These are phyloP conservation scores for Scenedesmus sp. DNA, from an alignment of 163 green algal species.

Conservation along the genomic window DNA sequence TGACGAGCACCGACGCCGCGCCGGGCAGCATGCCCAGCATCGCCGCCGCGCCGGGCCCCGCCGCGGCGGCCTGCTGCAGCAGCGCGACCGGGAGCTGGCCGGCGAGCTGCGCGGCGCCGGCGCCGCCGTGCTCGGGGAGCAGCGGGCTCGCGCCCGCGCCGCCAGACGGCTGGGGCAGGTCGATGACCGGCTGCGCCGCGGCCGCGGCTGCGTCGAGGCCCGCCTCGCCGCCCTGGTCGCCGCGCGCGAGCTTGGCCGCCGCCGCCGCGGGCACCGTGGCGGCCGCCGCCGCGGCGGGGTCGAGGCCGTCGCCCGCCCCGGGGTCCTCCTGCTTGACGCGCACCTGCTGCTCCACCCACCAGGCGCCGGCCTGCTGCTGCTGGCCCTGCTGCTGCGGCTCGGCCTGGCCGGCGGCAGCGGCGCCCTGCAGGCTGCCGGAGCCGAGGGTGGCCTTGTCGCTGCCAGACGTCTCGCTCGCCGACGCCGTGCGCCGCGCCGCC, in stretches of 20 bases:
- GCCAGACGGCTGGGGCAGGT: too few species aligned
- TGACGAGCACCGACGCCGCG: too few species aligned
- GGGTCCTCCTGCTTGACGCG: background rate
- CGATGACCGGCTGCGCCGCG: too few species aligned
- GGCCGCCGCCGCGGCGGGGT: background rate
- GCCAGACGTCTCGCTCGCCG: constrained; percentile 12
- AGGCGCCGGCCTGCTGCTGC: background rate
- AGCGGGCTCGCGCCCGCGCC: too few species aligned
- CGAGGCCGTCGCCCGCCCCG: background rate
- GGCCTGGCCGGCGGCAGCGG: background rate
- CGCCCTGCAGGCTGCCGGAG: background rate
- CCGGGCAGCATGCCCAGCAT: too few species aligned
- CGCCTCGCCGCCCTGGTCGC: background rate
- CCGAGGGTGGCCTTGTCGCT: constrained; percentile 1
- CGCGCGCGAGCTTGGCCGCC: background rate
- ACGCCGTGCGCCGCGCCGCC: background rate
- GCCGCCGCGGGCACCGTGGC: background rate
- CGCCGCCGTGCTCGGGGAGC: too few species aligned
- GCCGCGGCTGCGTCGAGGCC: background rate
- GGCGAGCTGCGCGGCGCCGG: too few species aligned
- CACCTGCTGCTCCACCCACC: constrained; percentile 4
- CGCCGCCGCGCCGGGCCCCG: background rate
- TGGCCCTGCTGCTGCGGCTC: constrained; percentile 10
- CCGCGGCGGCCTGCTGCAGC: constrained; percentile 21
- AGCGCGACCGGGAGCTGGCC: background rate